Evolutionary conservation across 2,329 filamentous ascomycete genomes (phyloP), one percentile per base, ranked within the genome.

Genomic region (Aspergillus novoparasiticus): DNA sequence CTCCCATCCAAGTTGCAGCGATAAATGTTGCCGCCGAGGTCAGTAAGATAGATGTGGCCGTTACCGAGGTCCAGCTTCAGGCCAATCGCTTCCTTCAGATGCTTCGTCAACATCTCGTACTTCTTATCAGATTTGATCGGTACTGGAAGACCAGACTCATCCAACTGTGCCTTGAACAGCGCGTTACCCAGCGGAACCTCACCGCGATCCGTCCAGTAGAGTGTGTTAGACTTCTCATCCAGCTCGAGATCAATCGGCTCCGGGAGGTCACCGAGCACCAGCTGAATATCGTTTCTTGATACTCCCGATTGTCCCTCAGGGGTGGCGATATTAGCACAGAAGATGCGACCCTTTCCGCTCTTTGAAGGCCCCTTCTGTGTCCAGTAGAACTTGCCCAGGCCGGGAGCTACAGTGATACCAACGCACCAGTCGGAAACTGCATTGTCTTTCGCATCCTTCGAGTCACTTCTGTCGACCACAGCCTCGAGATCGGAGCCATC

Each of bases 201-300:
- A 4, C 86, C 87, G 0, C 87, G 78, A 66, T 89, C 87, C 0
- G 86, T 87, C 87, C 86, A 89, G 71, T 86, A 89, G 30, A 89
- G 74, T 1, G 71, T 76, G 32, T 79, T 70, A 3, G 71, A 69
- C 0, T 77, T 73, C 14, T 80, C 78, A 19, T 88, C 84, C 1
- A 88, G 68, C 36, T 86, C 85, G 0, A 89, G 73, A 66, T 89
- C 85, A 62, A 89, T 85, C 0, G 84, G 83, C 69, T 88, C 86
- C 0, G 85, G 85, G 10, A 87, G 73, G 0, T 71, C 69, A 4
- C 79, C 69, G 4, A 83, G 70, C 1, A 88, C 60, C 2, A 76
- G 68, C 57, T 80, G 76, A 32, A 84, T 75, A 45, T 86, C 82
- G 0, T 75, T 68, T 1, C 83, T 73, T 10, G 66, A 72, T 0